Evolutionary conservation across 176 grass and related monocot genomes (phyloP).

Genomic region (Elaeis guineensis): DNA sequence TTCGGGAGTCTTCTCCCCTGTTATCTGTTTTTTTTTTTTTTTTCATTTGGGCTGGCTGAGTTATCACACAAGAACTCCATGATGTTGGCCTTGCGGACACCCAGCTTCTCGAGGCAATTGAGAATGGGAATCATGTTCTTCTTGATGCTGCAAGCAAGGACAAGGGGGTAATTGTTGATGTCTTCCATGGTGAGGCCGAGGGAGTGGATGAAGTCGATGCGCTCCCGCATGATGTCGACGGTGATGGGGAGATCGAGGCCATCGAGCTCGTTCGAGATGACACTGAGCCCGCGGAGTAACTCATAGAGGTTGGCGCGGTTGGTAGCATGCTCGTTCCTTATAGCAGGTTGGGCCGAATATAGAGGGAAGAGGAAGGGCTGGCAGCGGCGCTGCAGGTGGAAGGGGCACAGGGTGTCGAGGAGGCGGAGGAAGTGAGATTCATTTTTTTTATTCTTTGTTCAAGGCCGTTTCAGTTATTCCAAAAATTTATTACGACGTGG

Average conservation of each 20-base stretch:
- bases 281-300: slow-evolving; percentile 23
- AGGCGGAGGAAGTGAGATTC: slow-evolving; percentile 13
- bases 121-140: slow-evolving; percentile 84
- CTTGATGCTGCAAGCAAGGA: slow-evolving; percentile 61
- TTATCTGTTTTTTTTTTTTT: no score
- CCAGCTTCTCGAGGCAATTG: slow-evolving; percentile 70
- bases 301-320: slow-evolving; percentile 47
- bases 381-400: not conserved
- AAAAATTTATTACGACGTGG: no score
- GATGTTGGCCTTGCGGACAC: slow-evolving; percentile 45
- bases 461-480: no score
- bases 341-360: slow-evolving; percentile 61
- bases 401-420: slow-evolving; percentile 17
- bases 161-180: slow-evolving; percentile 61
- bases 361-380: slow-evolving; percentile 31
- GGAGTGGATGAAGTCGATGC: slow-evolving; percentile 48
- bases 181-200: slow-evolving; percentile 27
- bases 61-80: slow-evolving; percentile 51
- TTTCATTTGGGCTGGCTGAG: no score
- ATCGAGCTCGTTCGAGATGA: slow-evolving; percentile 52
- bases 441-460: no score
- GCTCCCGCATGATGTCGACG: slow-evolving; percentile 66
- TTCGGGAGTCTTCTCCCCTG: no score
- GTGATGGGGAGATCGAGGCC: slow-evolving; percentile 70
- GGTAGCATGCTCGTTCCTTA: slow-evolving; percentile 38